A percentile compares a stretch with the other conserved stretches of the same genome.
phyloP scores from a whole-genome alignment of 164 flowering plant genomes.

The Macadamia tetraphylla region DNA sequence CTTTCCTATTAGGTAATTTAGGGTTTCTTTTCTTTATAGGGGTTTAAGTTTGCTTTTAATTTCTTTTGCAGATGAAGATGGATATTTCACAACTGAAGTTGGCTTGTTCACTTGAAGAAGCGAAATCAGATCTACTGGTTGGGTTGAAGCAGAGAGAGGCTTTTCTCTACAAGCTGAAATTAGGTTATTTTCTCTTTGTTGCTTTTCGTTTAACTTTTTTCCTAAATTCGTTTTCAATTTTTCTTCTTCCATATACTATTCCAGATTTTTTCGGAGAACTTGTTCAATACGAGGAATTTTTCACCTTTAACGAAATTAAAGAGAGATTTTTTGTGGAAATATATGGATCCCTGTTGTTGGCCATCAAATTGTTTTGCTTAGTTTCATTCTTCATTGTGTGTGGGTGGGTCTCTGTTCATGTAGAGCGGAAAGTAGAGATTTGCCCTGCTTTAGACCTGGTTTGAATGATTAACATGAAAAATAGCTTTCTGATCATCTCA shows the following conservation, averaged over 20 bases:
- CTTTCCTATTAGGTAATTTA: neutral
- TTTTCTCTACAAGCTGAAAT: constrained; percentile 28
- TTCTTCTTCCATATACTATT: neutral
- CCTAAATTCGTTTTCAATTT: neutral
- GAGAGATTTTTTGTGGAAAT: too few relatives aligned
- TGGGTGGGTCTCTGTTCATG: neutral
- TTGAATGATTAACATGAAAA: neutral
- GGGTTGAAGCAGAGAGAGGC: constrained; percentile 50
- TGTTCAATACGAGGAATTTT: neutral
- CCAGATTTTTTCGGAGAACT: neutral
- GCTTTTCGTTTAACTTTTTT: neutral
- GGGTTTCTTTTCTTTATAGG: constrained; percentile 7
- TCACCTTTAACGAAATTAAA: too few relatives aligned
- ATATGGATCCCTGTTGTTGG: too few relatives aligned
- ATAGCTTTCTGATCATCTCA: too few relatives aligned
- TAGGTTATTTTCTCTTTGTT: constrained; percentile 31
- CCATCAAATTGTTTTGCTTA: too few relatives aligned
- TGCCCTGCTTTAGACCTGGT: neutral
- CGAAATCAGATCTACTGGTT: constrained; percentile 34
- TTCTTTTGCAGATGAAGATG: constrained; percentile 39
- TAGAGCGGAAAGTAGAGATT: neutral
- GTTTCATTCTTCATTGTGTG: too few relatives aligned
- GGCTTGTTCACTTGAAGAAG: constrained; percentile 27
- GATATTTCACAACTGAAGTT: constrained; percentile 24
- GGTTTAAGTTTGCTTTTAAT: constrained; percentile 6